These are phyloP conservation scores for Saposhnikovia divaricata DNA, from an alignment of 129 eudicot species.

Conservation along the genomic window DNA sequence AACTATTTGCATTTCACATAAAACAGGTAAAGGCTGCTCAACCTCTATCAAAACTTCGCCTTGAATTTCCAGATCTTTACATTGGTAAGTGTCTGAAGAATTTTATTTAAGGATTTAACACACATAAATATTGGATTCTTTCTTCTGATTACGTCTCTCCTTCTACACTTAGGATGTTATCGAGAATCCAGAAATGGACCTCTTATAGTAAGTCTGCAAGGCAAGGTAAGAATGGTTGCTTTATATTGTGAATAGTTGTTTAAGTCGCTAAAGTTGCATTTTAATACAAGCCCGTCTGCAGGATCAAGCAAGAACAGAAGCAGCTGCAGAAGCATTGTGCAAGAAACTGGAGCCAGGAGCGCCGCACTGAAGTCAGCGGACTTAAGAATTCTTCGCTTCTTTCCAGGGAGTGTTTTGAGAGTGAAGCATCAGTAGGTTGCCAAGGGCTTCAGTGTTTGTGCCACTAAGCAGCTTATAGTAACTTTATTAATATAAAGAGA, in stretches of 20 bases:
- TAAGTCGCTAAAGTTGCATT: background rate
- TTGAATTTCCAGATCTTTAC: slow-evolving; percentile 68
- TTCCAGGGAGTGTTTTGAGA: background rate
- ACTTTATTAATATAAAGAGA: background rate
- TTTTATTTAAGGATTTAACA: background rate
- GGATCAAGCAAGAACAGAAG: slow-evolving; percentile 65
- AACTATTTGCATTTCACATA: background rate
- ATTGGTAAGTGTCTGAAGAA: slow-evolving; percentile 37
- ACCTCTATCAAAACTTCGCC: slow-evolving; percentile 61
- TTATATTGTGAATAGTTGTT: background rate
- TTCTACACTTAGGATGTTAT: slow-evolving; percentile 45
- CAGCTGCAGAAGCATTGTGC: slow-evolving; percentile 54
- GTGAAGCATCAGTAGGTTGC: background rate
- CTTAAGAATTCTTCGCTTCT: background rate
- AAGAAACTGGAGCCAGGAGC: slow-evolving; percentile 33
- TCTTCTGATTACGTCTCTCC: slow-evolving; percentile 9
- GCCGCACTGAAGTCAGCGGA: slow-evolving; percentile 18
- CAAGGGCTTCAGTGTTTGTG: background rate
- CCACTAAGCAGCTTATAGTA: background rate
- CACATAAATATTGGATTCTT: background rate
- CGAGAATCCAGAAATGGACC: slow-evolving; percentile 75
- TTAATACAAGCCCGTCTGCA: slow-evolving; percentile 18
- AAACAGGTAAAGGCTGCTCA: slow-evolving; percentile 75
- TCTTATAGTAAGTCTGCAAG: slow-evolving; percentile 51
- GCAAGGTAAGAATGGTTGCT: slow-evolving; percentile 50